Conservation (phyloP, 164 flowering plant genomes). For the Sedum album region DNA sequence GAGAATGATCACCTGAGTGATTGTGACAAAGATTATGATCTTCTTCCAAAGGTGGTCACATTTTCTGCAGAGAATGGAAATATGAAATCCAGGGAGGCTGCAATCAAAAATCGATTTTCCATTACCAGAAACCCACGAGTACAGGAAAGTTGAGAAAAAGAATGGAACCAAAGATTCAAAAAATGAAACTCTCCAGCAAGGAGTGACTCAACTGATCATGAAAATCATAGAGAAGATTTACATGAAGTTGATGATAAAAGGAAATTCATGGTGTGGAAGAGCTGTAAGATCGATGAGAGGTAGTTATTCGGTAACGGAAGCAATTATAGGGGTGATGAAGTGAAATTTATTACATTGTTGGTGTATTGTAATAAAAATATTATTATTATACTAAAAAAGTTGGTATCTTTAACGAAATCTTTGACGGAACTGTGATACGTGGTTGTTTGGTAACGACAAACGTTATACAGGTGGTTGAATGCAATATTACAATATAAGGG, state of each 20-base stretch:
- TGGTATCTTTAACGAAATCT: too few species aligned
- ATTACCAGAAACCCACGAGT: constrained; percentile 4
- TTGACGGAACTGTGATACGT: too few species aligned
- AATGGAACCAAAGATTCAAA: constrained; percentile 16
- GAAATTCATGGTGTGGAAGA: constrained; percentile 76
- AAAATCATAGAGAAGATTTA: constrained; percentile 20
- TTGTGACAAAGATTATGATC: constrained; percentile 79
- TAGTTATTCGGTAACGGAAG: too few species aligned
- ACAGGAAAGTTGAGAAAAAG: constrained; percentile 15
- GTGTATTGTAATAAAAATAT: too few species aligned
- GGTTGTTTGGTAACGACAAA: too few species aligned
- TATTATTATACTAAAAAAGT: too few species aligned
- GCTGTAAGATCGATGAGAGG: constrained; percentile 72
- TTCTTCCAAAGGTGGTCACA: constrained; percentile 79
- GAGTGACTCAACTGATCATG: constrained; percentile 3
- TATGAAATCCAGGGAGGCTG: constrained; percentile 34
- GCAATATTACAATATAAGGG: too few species aligned
- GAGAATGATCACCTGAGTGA: constrained; percentile 65
- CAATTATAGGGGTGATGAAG: too few species aligned
- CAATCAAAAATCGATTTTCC: constrained; percentile 26
- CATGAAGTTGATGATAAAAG: constrained; percentile 36
- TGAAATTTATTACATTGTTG: too few species aligned
- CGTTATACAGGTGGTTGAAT: too few species aligned
- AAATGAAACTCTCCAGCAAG: constrained; percentile 10
- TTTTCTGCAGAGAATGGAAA: constrained; percentile 68